Percentiles rank a stretch among this genome's conserved stretches.
phyloP scores from a whole-genome alignment of 1,284 basidiomycete genomes.

The Leccinum variabile region DNA sequence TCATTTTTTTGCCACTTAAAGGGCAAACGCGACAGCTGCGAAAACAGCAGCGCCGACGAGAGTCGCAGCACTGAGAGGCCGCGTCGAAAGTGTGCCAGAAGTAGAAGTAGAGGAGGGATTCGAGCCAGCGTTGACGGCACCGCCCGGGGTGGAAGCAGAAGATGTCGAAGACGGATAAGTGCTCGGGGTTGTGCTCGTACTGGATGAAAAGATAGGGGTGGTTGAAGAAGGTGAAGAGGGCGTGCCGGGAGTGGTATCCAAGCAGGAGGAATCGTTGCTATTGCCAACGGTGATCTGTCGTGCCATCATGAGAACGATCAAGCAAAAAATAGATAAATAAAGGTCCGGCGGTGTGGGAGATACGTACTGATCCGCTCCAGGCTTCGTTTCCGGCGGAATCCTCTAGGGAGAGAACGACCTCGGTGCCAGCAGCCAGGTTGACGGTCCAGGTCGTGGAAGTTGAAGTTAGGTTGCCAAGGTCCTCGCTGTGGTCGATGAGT shows the following conservation, averaged over 20 bases:
- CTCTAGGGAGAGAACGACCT: constrained; percentile 54
- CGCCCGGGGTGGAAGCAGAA: constrained; percentile 37
- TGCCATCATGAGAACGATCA: not conserved
- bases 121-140: constrained; percentile 56
- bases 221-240: constrained; percentile 20
- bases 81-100: constrained; percentile 24
- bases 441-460: constrained; percentile 47
- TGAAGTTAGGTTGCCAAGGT: constrained; percentile 56
- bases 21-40: constrained; percentile 15
- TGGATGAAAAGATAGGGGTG: constrained; percentile 19
- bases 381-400: constrained; percentile 57
- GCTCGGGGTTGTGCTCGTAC: not conserved
- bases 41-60: constrained; percentile 20
- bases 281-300: constrained; percentile 53
- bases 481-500: constrained; percentile 39
- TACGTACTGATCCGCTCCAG: constrained; percentile 60
- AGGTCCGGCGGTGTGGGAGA: not conserved
- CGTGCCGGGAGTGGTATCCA: constrained; percentile 21
- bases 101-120: constrained; percentile 27
- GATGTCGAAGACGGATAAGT: constrained; percentile 7
- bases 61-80: constrained; percentile 17
- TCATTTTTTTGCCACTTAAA: constrained; percentile 16
- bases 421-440: constrained; percentile 47
- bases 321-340: not conserved
- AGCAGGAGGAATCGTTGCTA: constrained; percentile 53